These are phyloP conservation scores for Paramecium caudatum DNA, from an alignment of 73 alveolate species.

Conservation along the genomic window DNA sequence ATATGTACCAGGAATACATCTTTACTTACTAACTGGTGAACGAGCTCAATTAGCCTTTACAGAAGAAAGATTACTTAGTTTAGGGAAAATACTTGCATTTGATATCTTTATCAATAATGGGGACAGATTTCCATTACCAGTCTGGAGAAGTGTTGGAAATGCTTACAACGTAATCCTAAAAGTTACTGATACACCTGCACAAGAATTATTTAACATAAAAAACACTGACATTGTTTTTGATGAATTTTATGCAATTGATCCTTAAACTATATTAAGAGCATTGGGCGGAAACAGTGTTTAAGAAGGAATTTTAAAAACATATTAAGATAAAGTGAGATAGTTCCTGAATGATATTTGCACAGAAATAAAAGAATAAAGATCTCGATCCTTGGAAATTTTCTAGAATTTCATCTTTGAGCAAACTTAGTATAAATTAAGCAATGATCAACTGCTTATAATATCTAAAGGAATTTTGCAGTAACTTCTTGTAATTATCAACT, in stretches of 20 bases:
- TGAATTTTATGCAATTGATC: slow-evolving; percentile 10
- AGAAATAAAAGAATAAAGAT: not conserved
- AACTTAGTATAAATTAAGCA: not conserved
- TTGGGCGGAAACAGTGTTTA: not conserved
- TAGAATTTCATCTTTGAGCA: slow-evolving; percentile 1
- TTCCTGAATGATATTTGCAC: not conserved
- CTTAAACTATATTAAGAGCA: not conserved
- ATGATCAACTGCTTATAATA: not conserved
- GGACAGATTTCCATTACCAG: slow-evolving; percentile 47
- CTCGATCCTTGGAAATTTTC: not conserved
- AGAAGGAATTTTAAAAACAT: not conserved
- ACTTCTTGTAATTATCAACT: too few species aligned
- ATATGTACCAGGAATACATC: slow-evolving; percentile 10
- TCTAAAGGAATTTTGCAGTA: not conserved
- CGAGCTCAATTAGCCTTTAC: not conserved
- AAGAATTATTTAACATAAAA: not conserved
- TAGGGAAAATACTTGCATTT: slow-evolving; percentile 26
- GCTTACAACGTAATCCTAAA: not conserved
- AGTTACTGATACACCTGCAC: not conserved
- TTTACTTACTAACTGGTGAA: not conserved
- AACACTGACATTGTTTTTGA: not conserved
- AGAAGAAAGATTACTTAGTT: not conserved
- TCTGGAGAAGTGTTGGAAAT: slow-evolving; percentile 60
- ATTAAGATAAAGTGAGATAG: not conserved
- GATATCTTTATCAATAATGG: slow-evolving; percentile 43